Base-by-base conservation (phyloP, 257 asterid species). In the Dorcoceras hygrometricum region DNA sequence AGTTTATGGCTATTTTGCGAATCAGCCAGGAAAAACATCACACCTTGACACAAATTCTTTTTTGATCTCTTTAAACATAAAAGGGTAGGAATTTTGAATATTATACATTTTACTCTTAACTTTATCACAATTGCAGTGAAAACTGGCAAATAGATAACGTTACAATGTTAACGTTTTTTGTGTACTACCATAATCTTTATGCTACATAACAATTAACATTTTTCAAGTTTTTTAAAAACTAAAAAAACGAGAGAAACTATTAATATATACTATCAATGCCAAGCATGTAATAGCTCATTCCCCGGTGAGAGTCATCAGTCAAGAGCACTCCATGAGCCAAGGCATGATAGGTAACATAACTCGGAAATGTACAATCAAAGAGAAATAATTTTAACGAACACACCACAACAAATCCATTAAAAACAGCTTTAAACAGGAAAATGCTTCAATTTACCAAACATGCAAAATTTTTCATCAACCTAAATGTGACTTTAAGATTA, bases 391-490 rank as follows among this genome's bases (percentile, higher is more conserved):
- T 34, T 34, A 34, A 9, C 9, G 43, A 8, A 9, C 43, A 34
- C 1, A 34, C 43, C 12, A 34, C 43, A 9, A 9, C 9, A 34
- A 34, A 34, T 1, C 43, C 9, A 34, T 9, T 23, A 28, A 8
- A 23, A 11, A 53, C 5, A 16, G 24, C 34, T 46, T 61, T 23
- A 2, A 4, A 26, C 31, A 39, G 48, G 23, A 46, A 46, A 69
- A 29, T 63, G 25, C 59, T 31, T 5, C 7, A 56, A 29, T 57
- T 6, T 27, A 6, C 57, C 28, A 66, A 63, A 62, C 25, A 46
- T 36, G 5, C 57, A 57, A 73, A 36, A 32, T 62, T 53, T 36
- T 65, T n/a, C n/a, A 26, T 57, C 64, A 66, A 24, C 23, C 57
- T 59, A 28, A 56, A 70, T 22, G 46, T 36, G 53, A 20, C 6